Evolutionary conservation across 192 early-diverging fungal species (phyloP), one percentile per base, ranked within the genome.

Genomic region (Gorgonomyces haynaldii): DNA sequence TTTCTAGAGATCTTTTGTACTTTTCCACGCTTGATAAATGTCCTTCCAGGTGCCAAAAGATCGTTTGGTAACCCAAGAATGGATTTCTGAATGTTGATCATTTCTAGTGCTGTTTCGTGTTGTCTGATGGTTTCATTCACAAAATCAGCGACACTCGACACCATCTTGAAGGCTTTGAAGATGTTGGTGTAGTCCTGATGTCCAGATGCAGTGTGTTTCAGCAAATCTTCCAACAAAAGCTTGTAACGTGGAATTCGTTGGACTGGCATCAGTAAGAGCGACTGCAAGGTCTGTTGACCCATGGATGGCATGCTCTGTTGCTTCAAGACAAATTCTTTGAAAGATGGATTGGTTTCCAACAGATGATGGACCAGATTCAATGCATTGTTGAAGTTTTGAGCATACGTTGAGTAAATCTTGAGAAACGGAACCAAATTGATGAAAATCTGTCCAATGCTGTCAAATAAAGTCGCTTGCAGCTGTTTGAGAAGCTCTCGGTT

Each of bases 231-330:
- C 21, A 96, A 69, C 12, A 94, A 69, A 42, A 96, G 64, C 15
- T 82, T 82, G 58, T 91, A 58, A 61, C 91, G 66, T 8, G 91
- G 91, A 44, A 97, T 82, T 4, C 94, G 78, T 62, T 97, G 94
- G 13, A 97, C 72, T 0, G 94, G 94, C 24, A 91, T 67, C 25
- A 97, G 66, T 28, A 94, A 60, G 57, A 82, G 86, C 1, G 84
- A 72, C 47, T 90, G 76, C 20, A 94, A 60, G 86, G 67, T 45
- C 76, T 67, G 44, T 72, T 64, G 61, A 72, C 69, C 37, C 67
- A 69, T 19, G 76, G 66, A 53, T 69, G 67, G 31, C 56, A 37
- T 30, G 56, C 54, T 54, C 66, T 60, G 37, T 34, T 55, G 31
- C 57, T 50, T 19, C 16, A 30, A 23, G 28, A 58, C 16, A 31